Percentiles rank a stretch among this genome's conserved stretches.
These are phyloP conservation scores for Garcia nutans DNA, from an alignment of 345 rosid genomes.

Conservation along the genomic window DNA sequence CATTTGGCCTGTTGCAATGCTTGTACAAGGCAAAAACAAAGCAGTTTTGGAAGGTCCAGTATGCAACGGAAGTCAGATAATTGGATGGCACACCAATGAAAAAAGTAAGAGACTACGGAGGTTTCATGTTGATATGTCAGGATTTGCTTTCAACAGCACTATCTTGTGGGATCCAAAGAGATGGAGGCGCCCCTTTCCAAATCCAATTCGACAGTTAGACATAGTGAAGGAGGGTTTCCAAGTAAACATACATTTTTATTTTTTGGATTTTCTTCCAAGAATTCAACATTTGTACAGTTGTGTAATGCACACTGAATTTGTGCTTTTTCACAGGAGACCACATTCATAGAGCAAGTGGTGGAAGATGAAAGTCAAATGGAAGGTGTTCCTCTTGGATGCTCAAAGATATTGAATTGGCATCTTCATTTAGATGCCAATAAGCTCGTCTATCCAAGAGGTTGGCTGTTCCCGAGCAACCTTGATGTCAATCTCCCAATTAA, in stretches of 20 bases:
- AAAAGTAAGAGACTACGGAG: constrained; percentile 79
- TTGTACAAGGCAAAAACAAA: constrained; percentile 82
- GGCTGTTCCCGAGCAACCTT: constrained; percentile 70
- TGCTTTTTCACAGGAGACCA: constrained; percentile 60
- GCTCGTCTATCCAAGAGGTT: constrained; percentile 67
- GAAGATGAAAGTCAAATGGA: constrained; percentile 96
- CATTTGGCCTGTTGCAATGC: constrained; percentile 97
- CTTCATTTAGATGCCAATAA: constrained; percentile 64
- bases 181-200: constrained; percentile 54
- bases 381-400: constrained; percentile 67
- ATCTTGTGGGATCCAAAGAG: constrained; percentile 89
- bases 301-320: neutral
- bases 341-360: constrained; percentile 85
- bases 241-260: constrained; percentile 38
- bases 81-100: constrained; percentile 97
- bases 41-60: constrained; percentile 87
- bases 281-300: neutral
- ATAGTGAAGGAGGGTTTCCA: constrained; percentile 90
- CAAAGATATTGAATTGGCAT: constrained; percentile 86
- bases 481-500: constrained; percentile 46
- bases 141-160: constrained; percentile 93
- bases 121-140: constrained; percentile 96
- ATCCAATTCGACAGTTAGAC: constrained; percentile 71
- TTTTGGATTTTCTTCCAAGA: neutral
- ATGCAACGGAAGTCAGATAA: constrained; percentile 72